Evolutionary conservation across 2,329 filamentous ascomycete species (phyloP).

Genomic region (Sarocladium brachiariae): DNA sequence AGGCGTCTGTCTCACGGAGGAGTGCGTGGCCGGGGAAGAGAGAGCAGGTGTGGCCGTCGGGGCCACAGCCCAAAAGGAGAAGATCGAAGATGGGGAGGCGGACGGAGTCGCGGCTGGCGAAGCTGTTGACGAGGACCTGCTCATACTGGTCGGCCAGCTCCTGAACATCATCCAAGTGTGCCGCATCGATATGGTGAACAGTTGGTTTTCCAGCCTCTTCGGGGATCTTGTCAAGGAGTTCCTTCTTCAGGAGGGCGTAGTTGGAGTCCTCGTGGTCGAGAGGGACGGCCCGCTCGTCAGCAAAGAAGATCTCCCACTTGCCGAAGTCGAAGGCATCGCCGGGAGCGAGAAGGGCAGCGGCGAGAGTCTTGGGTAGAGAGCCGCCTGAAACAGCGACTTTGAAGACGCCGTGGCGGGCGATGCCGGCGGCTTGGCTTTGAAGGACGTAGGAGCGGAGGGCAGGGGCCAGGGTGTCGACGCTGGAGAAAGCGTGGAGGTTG

Average conservation of each 20-base stretch:
- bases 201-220: conserved; percentile 54
- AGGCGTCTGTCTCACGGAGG: conserved; percentile 78
- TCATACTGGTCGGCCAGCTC: conserved; percentile 94
- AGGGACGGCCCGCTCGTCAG: conserved; percentile 91
- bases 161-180: conserved; percentile 66
- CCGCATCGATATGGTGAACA: conserved; percentile 70
- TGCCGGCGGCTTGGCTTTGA: conserved; percentile 69
- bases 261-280: conserved; percentile 92
- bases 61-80: conserved; percentile 85
- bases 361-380: conserved; percentile 82
- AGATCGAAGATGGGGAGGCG: conserved; percentile 93
- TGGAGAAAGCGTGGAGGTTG: conserved; percentile 75
- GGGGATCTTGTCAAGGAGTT: conserved; percentile 85
- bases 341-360: conserved; percentile 67
- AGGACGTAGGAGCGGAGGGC: conserved; percentile 79
- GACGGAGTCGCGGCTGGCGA: conserved; percentile 89
- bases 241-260: conserved; percentile 78
- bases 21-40: conserved; percentile 87
- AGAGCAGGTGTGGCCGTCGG: conserved; percentile 95
- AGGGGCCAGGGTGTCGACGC: conserved; percentile 61
- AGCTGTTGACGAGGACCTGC: conserved; percentile 74
- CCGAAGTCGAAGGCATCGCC: conserved; percentile 65
- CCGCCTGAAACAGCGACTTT: conserved; percentile 91
- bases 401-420: conserved; percentile 76
- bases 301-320: conserved; percentile 98